Evolutionary conservation across 2,329 filamentous ascomycete genomes (phyloP).

Genomic region (Colletotrichum sp.): DNA sequence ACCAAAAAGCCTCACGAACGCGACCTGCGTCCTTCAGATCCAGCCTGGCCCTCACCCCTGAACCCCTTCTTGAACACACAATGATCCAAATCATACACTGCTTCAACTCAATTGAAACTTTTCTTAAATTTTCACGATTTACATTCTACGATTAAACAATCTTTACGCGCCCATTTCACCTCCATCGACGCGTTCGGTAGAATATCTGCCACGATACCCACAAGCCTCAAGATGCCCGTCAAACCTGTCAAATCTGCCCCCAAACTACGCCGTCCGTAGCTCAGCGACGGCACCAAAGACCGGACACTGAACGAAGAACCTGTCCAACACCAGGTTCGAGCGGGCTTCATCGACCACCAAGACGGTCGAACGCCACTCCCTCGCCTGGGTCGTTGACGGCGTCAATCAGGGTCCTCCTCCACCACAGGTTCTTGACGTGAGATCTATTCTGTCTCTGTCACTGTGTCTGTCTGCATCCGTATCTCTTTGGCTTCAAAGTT

Average conservation of each 20-base stretch:
- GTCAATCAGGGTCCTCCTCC: background rate
- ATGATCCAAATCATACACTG: rapidly evolving
- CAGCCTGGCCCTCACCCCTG: background rate
- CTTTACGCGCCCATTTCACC: rapidly evolving
- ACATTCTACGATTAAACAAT: background rate
- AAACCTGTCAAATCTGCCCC: background rate
- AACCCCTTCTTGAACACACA: background rate
- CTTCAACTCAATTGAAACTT: background rate
- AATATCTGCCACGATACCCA: background rate
- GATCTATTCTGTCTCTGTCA: background rate
- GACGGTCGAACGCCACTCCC: background rate
- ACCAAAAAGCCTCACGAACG: background rate
- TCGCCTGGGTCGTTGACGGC: background rate
- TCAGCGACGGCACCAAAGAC: background rate
- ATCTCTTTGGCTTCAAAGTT: background rate
- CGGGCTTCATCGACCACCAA: background rate
- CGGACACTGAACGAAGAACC: background rate
- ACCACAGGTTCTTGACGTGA: background rate
- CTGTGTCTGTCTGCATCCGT: background rate
- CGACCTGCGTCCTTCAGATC: background rate
- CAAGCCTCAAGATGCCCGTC: background rate
- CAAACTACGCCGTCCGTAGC: background rate
- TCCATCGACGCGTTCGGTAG: background rate
- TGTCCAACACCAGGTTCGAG: background rate
- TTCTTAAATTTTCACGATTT: background rate